Base-by-base conservation (phyloP, 2,329 filamentous ascomycete species). In the Coniochaeta sp. region DNA sequence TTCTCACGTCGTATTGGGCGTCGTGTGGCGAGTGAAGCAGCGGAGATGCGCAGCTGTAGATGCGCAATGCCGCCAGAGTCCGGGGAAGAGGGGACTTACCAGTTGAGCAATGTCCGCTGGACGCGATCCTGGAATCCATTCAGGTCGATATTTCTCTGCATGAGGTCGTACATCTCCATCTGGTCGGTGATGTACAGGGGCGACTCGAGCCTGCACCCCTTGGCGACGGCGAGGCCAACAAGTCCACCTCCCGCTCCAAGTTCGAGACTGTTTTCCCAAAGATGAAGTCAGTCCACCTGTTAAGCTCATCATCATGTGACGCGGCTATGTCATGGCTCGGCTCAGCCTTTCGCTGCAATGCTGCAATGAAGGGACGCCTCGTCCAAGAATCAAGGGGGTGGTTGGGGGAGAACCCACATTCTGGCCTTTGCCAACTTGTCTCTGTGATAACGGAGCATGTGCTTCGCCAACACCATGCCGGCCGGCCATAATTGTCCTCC, bases 401-500 rank as follows among this genome's bases (percentile, higher is more conserved):
- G 40, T 26, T 46, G 45, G 45, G 38, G 16, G 33, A 46, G 48
- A 61, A 79, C 85, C 67, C 67, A 95, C 89, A 95, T 90, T 68
- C 82, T 80, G 57, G 87, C 85, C 53, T 79, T 73, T 52, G 68
- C 69, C 56, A 95, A 67, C 58, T 81, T 72, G n/a, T 79, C 71
- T 56, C 73, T 74, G 60, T 89, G 87, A 63, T 85, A 85, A 50
- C 85, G 81, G 53, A 97, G 76, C 78, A 97, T 80, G 65, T 97
- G 95, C 68, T 86, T 89, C 18, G 87, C 81, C 50, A 99, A 75
- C 14, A 94, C 81, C 83, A 95, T 87, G 10, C 94, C 94, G 1
- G 92, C 92, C 3, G 91, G 92, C 94, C 94, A 97, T 10, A 95
- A 78, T 69, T 95, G 89, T 2, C 94, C 94, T 48, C 94, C 94